Evolutionary conservation across 169 alveolate species (phyloP), one percentile per base, ranked within the genome.

Genomic region (Eimeria sp.): DNA sequence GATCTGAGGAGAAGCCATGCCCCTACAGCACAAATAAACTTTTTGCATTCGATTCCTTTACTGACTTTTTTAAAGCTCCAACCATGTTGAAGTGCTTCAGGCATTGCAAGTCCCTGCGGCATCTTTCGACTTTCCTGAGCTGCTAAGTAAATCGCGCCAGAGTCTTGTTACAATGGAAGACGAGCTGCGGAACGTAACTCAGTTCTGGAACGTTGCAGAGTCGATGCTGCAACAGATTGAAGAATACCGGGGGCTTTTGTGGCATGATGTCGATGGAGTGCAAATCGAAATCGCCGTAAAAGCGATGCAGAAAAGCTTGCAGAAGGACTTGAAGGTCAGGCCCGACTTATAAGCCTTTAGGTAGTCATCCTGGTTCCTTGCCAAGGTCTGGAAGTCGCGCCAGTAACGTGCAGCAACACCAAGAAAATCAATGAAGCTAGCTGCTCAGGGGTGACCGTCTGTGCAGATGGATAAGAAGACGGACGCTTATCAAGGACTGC

Each of bases 211-310:
- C 58, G 98, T 98, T 78, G 98, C 97, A 72, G 97, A 98, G 57
- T 97, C 96, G 73, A 96, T 98, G 80, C 96, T 98, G 80, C 95
- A 96, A 54, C 90, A 89, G 73, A 97, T 98, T 70, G 98, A 97
- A 83, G 96, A 95, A 58, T 98, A 97, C 96, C 95, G 98, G 97
- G 98, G 95, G 57, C 94, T 98, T 45, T 95, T 98, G 72, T 98
- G 99, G 99, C 97, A 97, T 58, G 98, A 97, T 25, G 97, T 98
- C 67, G 96, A 97, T 87, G 98, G 99, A 43, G 97, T 95, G 70
- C 98, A 97, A 63, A 98, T 98, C 99, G 99, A 99, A 98, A 99
- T 98, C 95, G 98, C 98, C 70, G 97, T 98, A 78, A 98, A 98
- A 94, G 96, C 95, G 20, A 96, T 98, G 76, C 97, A 97, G 97